phyloP scores from a whole-genome alignment of 352 stramenopile genomes.

The Pythium graminicola region DNA sequence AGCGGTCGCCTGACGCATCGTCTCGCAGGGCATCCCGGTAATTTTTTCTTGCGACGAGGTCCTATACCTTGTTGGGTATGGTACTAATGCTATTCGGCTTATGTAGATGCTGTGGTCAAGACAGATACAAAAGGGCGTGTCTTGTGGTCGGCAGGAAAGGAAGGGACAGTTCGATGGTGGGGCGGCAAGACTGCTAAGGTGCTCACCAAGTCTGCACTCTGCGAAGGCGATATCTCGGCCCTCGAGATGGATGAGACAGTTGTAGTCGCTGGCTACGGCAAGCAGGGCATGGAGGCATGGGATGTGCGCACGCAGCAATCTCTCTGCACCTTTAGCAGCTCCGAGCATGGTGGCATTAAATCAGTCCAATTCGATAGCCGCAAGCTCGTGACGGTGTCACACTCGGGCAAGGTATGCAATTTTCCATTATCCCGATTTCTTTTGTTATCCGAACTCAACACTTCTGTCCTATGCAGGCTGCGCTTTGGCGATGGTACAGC shows the following conservation, averaged over 20 bases:
- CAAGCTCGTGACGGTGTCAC: slow-evolving; percentile 79
- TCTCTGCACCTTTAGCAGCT: slow-evolving; percentile 78
- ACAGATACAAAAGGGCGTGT: slow-evolving; percentile 81
- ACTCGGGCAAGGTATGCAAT: slow-evolving; percentile 51
- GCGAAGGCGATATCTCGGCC: slow-evolving; percentile 60
- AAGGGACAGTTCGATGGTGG: slow-evolving; percentile 84
- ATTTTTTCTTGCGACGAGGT: too few species aligned
- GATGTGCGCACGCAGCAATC: slow-evolving; percentile 84
- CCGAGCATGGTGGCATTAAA: slow-evolving; percentile 59
- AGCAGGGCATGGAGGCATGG: slow-evolving; percentile 84
- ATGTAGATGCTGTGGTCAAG: slow-evolving; percentile 78
- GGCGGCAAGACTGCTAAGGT: slow-evolving; percentile 85
- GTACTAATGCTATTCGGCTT: too few species aligned
- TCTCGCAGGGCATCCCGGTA: slow-evolving; percentile 79
- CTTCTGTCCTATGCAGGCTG: slow-evolving; percentile 33
- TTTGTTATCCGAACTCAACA: not conserved
- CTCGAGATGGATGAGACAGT: slow-evolving; percentile 88
- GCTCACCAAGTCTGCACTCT: slow-evolving; percentile 74
- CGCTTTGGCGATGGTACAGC: slow-evolving; percentile 80
- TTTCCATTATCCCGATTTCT: not conserved
- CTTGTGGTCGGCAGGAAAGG: slow-evolving; percentile 75
- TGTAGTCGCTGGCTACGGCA: slow-evolving; percentile 74
- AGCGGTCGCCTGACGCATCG: slow-evolving; percentile 74
- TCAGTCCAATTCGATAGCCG: slow-evolving; percentile 81
- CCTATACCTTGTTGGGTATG: too few species aligned